These are phyloP conservation scores for Heterobasidion irregulare DNA, from an alignment of 1,284 basidiomycete genomes.

Conservation along the genomic window DNA sequence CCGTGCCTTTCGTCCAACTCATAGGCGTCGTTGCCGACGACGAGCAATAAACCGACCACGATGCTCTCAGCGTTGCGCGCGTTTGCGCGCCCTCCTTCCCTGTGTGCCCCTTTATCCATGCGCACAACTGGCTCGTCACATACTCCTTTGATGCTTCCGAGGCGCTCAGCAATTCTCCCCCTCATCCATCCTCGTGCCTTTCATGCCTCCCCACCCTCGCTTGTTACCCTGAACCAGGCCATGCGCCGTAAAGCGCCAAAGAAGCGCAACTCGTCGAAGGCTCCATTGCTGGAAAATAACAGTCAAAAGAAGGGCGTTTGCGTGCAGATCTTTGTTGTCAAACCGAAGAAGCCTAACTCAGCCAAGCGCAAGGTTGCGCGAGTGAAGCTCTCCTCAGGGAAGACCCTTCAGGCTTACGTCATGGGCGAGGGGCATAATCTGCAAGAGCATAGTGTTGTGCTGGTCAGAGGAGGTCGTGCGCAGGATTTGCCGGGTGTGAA, in stretches of 20 bases:
- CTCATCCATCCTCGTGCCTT: constrained; percentile 38
- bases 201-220: constrained; percentile 49
- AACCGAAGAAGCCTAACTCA: constrained; percentile 98
- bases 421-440: constrained; percentile 97
- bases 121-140: neutral
- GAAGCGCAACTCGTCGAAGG: constrained; percentile 46
- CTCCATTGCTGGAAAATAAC: constrained; percentile 71
- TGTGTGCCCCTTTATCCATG: neutral
- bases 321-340: constrained; percentile 74
- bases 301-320: constrained; percentile 91
- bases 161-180: constrained; percentile 15
- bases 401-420: constrained; percentile 90
- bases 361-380: constrained; percentile 96
- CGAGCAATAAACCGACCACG: constrained; percentile 6
- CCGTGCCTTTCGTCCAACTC: neutral
- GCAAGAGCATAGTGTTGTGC: constrained; percentile 95
- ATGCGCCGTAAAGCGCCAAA: constrained; percentile 53
- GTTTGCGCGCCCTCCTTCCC: constrained; percentile 13
- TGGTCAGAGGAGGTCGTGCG: constrained; percentile 89
- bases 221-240: constrained; percentile 77
- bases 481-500: constrained; percentile 97
- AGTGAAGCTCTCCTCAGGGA: constrained; percentile 88
- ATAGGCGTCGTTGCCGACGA: neutral
- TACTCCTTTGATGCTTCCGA: neutral
- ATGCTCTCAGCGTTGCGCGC: constrained; percentile 40